These are phyloP conservation scores for Bidens hawaiensis DNA, from an alignment of 140 eudicot species.

Conservation along the genomic window DNA sequence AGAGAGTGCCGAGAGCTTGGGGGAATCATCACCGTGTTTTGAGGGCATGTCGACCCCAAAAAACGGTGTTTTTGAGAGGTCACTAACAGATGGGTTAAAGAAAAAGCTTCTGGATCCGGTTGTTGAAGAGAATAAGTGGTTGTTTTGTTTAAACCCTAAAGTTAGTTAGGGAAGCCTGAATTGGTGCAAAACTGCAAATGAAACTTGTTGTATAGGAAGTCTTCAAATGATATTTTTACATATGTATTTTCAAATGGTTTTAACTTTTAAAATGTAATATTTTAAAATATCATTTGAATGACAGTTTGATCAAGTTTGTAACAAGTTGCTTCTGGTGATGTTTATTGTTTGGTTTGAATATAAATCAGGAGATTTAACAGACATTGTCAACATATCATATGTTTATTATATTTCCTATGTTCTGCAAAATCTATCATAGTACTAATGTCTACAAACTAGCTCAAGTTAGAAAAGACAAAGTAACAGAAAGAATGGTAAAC, in stretches of 20 bases:
- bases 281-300: conserved; percentile 5
- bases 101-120: conserved; percentile 48
- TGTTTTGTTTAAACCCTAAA: conserved; percentile 49
- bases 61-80: conserved; percentile 30
- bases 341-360: neutral
- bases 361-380: neutral
- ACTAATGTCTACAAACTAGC: conserved; percentile 3
- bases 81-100: conserved; percentile 29
- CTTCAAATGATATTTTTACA: conserved; percentile 4
- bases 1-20: conserved; percentile 25
- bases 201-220: conserved; percentile 8
- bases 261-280: neutral
- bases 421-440: conserved; percentile 5
- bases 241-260: neutral
- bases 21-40: conserved; percentile 9
- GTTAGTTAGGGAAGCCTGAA: conserved; percentile 25
- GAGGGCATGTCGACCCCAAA: conserved; percentile 20
- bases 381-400: neutral
- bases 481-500: conserved; percentile 19
- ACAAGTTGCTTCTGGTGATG: neutral
- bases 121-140: conserved; percentile 43
- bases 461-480: neutral
- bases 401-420: neutral
- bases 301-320: conserved; percentile 17
- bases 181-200: conserved; percentile 18